Percentiles rank a stretch among this genome's conserved stretches.
Conservation (phyloP, 306 rosid species). For the Inga oerstediana region DNA sequence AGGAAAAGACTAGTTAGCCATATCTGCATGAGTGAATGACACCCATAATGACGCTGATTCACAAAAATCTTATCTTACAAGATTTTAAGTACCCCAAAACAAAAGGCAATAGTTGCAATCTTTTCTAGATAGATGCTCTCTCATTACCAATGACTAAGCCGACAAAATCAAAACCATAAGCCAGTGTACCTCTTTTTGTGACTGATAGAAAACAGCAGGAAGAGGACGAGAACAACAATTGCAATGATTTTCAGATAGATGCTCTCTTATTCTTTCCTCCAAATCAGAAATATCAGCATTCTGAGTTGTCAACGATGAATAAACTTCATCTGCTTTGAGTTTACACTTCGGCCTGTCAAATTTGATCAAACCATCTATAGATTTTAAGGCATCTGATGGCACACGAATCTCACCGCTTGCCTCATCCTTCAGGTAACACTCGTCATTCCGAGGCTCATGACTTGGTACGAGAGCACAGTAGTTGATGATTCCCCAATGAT, state of each 20-base stretch:
- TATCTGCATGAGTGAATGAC: neutral
- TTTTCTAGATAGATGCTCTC: neutral
- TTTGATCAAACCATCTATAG: conserved; percentile 89
- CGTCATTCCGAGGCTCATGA: conserved; percentile 52
- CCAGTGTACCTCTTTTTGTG: conserved; percentile 86
- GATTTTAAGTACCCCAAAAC: neutral
- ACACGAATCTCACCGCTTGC: conserved; percentile 79
- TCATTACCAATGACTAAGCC: conserved; percentile 15
- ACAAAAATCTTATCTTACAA: neutral
- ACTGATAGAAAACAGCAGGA: conserved; percentile 77
- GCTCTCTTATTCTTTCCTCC: conserved; percentile 87
- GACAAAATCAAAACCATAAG: conserved; percentile 26
- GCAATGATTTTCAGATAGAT: conserved; percentile 88
- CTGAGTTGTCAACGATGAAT: conserved; percentile 48
- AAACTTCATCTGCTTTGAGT: conserved; percentile 74
- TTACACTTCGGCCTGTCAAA: conserved; percentile 91
- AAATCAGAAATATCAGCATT: conserved; percentile 59
- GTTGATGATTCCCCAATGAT: conserved; percentile 97
- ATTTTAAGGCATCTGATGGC: conserved; percentile 81
- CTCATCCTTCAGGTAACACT: conserved; percentile 77
- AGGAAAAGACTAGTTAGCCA: conserved; percentile 9
- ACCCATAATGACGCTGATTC: neutral
- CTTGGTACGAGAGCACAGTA: conserved; percentile 69
- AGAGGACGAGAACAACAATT: conserved; percentile 79
- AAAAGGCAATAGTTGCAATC: neutral